Percentiles rank a stretch among this genome's conserved stretches.
Evolutionary conservation across 805 yeast species (phyloP).

Genomic region (Ogataea thermomethanolica): DNA sequence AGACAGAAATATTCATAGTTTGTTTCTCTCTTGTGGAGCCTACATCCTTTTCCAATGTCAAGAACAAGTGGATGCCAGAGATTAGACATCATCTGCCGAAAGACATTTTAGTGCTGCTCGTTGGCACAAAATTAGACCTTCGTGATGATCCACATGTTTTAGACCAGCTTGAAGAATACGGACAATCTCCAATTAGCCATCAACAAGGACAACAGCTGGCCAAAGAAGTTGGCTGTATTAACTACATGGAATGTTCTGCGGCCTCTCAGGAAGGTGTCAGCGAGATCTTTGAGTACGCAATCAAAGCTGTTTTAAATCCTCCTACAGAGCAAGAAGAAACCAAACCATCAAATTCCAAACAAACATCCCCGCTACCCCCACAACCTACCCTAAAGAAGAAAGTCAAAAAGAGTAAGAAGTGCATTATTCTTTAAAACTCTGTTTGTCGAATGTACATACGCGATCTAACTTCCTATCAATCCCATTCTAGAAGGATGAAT

Average conservation of each 20-base stretch:
- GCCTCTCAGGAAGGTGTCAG: slow-evolving; percentile 84
- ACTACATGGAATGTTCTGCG: slow-evolving; percentile 85
- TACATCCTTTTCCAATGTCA: slow-evolving; percentile 74
- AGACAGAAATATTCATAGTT: slow-evolving; percentile 81
- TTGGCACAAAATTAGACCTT: slow-evolving; percentile 87
- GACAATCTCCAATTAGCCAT: slow-evolving; percentile 56
- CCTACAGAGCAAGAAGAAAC: slow-evolving; percentile 28
- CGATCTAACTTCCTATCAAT: slow-evolving; percentile 32
- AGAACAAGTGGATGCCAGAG: slow-evolving; percentile 83
- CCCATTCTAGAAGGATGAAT: slow-evolving; percentile 70
- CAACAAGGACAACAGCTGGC: slow-evolving; percentile 67
- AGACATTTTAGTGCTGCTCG: slow-evolving; percentile 63
- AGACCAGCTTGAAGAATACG: slow-evolving; percentile 60
- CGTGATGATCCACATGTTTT: slow-evolving; percentile 77
- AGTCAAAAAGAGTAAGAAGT: slow-evolving; percentile 46
- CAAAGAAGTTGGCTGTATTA: slow-evolving; percentile 65
- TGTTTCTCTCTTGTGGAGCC: slow-evolving; percentile 86
- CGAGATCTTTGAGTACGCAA: slow-evolving; percentile 80
- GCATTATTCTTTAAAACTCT: slow-evolving; percentile 40
- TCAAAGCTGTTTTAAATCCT: slow-evolving; percentile 60
- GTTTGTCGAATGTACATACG: neutral
- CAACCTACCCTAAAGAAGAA: slow-evolving; percentile 15
- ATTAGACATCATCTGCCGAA: slow-evolving; percentile 78
- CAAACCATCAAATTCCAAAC: slow-evolving; percentile 1
- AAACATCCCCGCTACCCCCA: slow-evolving; percentile 2